These are phyloP conservation scores for Polygonum maritimum DNA, from an alignment of 148 eudicot species.

Conservation along the genomic window DNA sequence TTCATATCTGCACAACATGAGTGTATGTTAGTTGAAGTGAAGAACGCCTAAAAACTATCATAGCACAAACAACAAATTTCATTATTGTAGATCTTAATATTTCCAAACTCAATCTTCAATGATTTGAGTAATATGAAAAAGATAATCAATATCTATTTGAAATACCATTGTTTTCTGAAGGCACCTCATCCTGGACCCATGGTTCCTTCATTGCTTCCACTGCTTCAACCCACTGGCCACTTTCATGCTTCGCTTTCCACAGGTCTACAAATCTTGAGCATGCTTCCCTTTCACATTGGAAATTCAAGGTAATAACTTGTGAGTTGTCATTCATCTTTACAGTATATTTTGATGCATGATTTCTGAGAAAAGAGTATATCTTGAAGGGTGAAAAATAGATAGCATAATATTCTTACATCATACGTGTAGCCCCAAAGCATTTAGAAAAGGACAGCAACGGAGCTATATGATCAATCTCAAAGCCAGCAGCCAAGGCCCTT, in stretches of 20 bases:
- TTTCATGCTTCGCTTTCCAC: slow-evolving; percentile 96
- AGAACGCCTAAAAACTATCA: not conserved
- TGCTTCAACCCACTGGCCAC: slow-evolving; percentile 93
- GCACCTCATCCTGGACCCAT: slow-evolving; percentile 23
- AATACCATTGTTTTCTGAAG: slow-evolving; percentile 43
- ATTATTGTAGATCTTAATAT: not conserved
- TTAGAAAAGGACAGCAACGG: slow-evolving; percentile 62
- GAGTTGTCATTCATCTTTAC: not conserved
- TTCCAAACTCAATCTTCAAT: not conserved
- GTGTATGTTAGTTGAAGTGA: not conserved
- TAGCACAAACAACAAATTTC: not conserved
- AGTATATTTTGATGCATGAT: not conserved
- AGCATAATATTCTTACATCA: slow-evolving; percentile 47
- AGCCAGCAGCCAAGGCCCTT: slow-evolving; percentile 92
- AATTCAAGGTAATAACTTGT: not conserved
- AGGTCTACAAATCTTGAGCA: slow-evolving; percentile 66
- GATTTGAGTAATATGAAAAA: slow-evolving; percentile 2
- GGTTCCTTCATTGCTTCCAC: slow-evolving; percentile 32
- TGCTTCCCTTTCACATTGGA: slow-evolving; percentile 54
- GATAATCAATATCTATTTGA: not conserved
- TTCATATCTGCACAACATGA: slow-evolving; percentile 24
- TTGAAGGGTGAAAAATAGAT: not conserved
- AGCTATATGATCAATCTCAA: slow-evolving; percentile 64
- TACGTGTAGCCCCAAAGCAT: slow-evolving; percentile 88
- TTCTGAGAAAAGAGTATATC: not conserved